Conservation (phyloP, 2,329 filamentous ascomycete species). For the Cladosporium oxysporum region DNA sequence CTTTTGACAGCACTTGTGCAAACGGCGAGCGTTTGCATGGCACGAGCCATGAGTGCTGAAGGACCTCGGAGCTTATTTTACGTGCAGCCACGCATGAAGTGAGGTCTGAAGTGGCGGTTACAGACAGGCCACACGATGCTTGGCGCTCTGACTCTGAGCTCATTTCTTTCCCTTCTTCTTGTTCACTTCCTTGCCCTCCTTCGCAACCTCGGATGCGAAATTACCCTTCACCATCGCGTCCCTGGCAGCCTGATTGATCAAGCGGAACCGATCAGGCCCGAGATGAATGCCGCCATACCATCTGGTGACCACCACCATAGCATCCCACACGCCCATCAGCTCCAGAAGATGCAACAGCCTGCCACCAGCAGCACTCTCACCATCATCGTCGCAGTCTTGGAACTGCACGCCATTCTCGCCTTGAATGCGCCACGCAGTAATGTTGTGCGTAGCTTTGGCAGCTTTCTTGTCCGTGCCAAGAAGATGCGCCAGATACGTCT, state of each 20-base stretch:
- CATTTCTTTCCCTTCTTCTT: slow-evolving; percentile 20
- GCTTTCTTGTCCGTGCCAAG: slow-evolving; percentile 81
- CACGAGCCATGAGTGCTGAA: too few relatives aligned
- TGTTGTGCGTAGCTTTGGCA: slow-evolving; percentile 89
- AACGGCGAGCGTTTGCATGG: neutral
- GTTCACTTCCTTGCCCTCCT: slow-evolving; percentile 1
- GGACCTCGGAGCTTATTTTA: neutral
- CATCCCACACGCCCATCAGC: slow-evolving; percentile 90
- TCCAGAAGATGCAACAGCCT: slow-evolving; percentile 88
- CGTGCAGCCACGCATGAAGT: neutral
- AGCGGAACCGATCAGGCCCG: slow-evolving; percentile 82
- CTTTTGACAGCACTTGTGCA: neutral
- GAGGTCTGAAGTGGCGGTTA: neutral
- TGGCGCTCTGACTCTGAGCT: neutral
- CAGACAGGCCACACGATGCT: neutral
- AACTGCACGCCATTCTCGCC: slow-evolving; percentile 55
- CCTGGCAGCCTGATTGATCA: slow-evolving; percentile 84
- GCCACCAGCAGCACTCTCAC: slow-evolving; percentile 87
- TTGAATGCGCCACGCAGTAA: slow-evolving; percentile 87
- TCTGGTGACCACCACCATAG: slow-evolving; percentile 86
- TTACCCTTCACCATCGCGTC: slow-evolving; percentile 81
- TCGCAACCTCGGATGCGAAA: slow-evolving; percentile 28
- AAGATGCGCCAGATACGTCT: slow-evolving; percentile 70
- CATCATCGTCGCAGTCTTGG: slow-evolving; percentile 95
- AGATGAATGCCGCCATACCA: slow-evolving; percentile 95